Percentiles rank a stretch among this genome's conserved stretches.
phyloP scores from a whole-genome alignment of 2,329 filamentous ascomycete species.

The Aspergillaceae sp. region DNA sequence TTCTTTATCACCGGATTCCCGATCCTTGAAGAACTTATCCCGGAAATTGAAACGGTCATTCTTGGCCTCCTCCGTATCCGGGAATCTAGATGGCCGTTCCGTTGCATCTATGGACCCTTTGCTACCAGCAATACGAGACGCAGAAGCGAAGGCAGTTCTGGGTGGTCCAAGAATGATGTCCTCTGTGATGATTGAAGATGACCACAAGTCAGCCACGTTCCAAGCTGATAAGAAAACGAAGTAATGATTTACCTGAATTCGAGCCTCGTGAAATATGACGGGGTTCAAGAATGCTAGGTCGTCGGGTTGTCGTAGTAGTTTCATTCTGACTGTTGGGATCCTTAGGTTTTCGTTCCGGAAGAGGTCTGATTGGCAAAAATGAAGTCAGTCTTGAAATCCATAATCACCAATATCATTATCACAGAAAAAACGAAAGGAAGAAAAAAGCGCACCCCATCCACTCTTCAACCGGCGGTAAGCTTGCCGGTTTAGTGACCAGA shows the following conservation, averaged over 20 bases:
- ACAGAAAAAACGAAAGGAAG: constrained; percentile 1
- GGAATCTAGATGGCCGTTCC: constrained; percentile 39
- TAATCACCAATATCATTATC: no score
- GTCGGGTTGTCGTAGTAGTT: constrained; percentile 22
- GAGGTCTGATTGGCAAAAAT: constrained; percentile 24
- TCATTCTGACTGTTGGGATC: constrained; percentile 29
- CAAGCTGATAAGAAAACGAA: background rate
- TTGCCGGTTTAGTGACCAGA: constrained; percentile 69
- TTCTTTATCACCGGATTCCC: constrained; percentile 26
- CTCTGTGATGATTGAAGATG: constrained; percentile 44
- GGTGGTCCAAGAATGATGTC: constrained; percentile 81
- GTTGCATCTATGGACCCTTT: constrained; percentile 40
- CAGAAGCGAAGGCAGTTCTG: constrained; percentile 71
- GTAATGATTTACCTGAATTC: constrained; percentile 36
- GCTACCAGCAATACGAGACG: constrained; percentile 46
- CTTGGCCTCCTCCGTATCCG: constrained; percentile 47
- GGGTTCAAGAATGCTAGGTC: constrained; percentile 35
- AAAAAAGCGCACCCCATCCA: constrained; percentile 75
- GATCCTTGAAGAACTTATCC: constrained; percentile 35
- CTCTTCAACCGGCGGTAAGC: constrained; percentile 75
- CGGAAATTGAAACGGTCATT: constrained; percentile 58
- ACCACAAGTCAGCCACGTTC: no score
- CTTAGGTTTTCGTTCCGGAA: constrained; percentile 32
- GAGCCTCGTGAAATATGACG: constrained; percentile 42
- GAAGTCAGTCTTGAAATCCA: constrained; percentile 12